A percentile compares a stretch with the other conserved stretches of the same genome.
These are phyloP conservation scores for Tanacetum coccineum DNA, from an alignment of 129 eudicot genomes.

Conservation along the genomic window DNA sequence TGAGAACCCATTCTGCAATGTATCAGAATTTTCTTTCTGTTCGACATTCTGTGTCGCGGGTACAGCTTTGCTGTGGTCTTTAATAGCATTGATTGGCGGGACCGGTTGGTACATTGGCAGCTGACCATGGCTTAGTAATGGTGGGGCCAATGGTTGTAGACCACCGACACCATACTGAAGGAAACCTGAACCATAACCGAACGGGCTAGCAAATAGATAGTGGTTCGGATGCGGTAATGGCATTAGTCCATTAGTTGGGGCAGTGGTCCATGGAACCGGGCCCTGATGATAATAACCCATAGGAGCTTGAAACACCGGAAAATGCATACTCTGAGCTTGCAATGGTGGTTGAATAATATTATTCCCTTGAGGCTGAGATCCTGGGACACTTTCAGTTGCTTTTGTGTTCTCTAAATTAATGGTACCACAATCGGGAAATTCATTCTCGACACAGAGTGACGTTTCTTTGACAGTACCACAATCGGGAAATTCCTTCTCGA, in stretches of 20 bases:
- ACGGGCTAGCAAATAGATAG: slow-evolving; percentile 60
- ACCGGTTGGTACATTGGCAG: slow-evolving; percentile 61
- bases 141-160: slow-evolving; percentile 51
- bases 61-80: slow-evolving; percentile 33
- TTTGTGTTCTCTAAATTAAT: slow-evolving; percentile 9
- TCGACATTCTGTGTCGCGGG: neutral
- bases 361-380: slow-evolving; percentile 38
- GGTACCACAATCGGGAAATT: slow-evolving; percentile 21
- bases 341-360: slow-evolving; percentile 41
- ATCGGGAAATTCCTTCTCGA: slow-evolving; percentile 32
- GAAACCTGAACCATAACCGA: slow-evolving; percentile 44
- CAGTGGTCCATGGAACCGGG: slow-evolving; percentile 61
- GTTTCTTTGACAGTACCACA: neutral
- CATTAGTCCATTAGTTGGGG: slow-evolving; percentile 55
- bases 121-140: slow-evolving; percentile 44
- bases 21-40: slow-evolving; percentile 21
- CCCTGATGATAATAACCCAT: slow-evolving; percentile 57
- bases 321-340: slow-evolving; percentile 53
- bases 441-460: slow-evolving; percentile 26
- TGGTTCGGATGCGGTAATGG: slow-evolving; percentile 67
- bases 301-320: slow-evolving; percentile 61
- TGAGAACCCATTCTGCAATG: slow-evolving; percentile 20
- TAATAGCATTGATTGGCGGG: slow-evolving; percentile 32
- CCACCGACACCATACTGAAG: slow-evolving; percentile 57
- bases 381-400: slow-evolving; percentile 25